Percentiles rank a stretch among this genome's conserved stretches.
Conservation (phyloP, 2,329 filamentous ascomycete species). For the Fusarium mexicanum region DNA sequence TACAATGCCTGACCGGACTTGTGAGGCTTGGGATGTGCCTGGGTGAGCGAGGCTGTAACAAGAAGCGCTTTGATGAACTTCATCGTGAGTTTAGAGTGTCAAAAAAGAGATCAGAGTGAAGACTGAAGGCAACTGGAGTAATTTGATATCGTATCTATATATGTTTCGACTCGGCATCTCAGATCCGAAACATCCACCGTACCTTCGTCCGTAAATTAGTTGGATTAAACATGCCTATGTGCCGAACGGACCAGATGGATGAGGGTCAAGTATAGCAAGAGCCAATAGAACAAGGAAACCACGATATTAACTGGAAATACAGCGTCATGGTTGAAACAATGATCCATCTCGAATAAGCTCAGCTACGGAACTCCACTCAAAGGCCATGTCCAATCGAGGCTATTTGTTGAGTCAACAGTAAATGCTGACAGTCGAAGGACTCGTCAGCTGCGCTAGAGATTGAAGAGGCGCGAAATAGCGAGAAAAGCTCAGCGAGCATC, state of each 20-base stretch:
- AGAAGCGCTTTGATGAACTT: neutral
- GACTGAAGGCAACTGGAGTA: too few species aligned
- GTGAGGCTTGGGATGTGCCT: neutral
- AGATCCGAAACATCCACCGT: neutral
- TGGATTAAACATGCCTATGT: neutral
- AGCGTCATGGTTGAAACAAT: neutral
- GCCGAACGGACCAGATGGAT: neutral
- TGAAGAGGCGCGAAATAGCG: too few species aligned
- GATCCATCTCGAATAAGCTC: neutral
- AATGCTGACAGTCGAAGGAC: neutral
- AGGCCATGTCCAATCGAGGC: neutral
- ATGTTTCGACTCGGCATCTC: neutral
- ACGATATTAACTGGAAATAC: neutral
- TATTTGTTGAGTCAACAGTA: neutral
- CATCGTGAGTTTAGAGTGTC: neutral
- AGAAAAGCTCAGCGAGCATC: neutral
- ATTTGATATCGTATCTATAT: neutral
- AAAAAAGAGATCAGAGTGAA: too few species aligned
- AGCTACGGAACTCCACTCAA: neutral
- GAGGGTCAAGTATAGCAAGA: neutral
- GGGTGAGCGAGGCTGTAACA: neutral
- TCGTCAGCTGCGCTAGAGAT: neutral
- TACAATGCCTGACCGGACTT: neutral
- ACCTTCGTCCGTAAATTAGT: neutral
- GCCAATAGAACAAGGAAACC: neutral